Evolutionary conservation across 169 alveolate genomes (phyloP), one percentile per base, ranked within the genome.

Genomic region (Plasmodium adleri): DNA sequence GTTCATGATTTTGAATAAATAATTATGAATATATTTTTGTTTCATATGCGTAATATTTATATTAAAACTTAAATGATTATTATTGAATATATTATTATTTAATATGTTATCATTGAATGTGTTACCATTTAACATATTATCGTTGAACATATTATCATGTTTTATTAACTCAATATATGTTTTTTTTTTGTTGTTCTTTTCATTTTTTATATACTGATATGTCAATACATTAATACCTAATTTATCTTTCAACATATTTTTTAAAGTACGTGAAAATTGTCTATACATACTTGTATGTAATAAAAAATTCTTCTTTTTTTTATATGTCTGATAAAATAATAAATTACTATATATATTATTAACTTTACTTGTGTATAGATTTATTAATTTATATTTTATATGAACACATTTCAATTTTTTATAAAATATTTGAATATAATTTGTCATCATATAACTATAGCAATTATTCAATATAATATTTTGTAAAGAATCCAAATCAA

Each of bases 291-390:
- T 52, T n/a, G n/a, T 52, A 52, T 52, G 62, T 52, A 52, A 15
- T 15, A 52, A 52, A 52, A 52, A 52, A 52, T 52, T 52, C n/a
- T 52, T 52, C 62, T 15, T 15, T 8, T 52, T 52, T 52, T 52
- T 12, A 52, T 52, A n/a, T 12, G 22, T n/a, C 20, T 52, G 62
- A 52, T 52, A 52, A 52, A 52, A 52, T 52, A 52, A 52, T 15
- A 52, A 52, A 52, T 52, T 52, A 52, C 20, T 52, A 52, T 52
- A 52, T 52, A 52, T 52, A 52, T 52, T 52, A 52, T 52, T 52
- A 52, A 52, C 8, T 52, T 52, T 52, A 10, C 62, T 52, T 15
- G 22, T 52, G 20, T 52, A 52, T 10, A 52, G 8, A 52, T 52
- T 52, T 52, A 52, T 52, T 52, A 52, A 52, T 52, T 52, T 52